These are phyloP conservation scores for Pseudomassariella vexata DNA, from an alignment of 2,329 filamentous ascomycete genomes.

Conservation along the genomic window DNA sequence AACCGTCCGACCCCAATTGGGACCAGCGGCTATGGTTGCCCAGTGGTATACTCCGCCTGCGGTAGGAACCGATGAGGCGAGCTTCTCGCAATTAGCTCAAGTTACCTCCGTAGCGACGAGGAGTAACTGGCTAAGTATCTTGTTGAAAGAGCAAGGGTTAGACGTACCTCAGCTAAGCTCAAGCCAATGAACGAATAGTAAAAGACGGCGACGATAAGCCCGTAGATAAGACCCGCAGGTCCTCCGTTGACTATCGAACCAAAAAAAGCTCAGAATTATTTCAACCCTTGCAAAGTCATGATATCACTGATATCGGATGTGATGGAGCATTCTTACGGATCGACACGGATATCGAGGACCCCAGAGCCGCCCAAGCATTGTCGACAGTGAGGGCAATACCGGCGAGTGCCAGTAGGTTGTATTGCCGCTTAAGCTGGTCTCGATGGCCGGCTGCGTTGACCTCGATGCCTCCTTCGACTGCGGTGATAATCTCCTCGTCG, in stretches of 20 bases:
- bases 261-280: conserved; percentile 1
- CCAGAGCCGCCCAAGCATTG: conserved; percentile 60
- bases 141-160: conserved; percentile 2
- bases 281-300: conserved; percentile 4
- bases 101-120: too few species aligned
- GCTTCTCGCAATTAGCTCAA: too few species aligned
- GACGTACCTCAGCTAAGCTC: conserved; percentile 27
- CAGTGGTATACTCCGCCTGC: conserved; percentile 57
- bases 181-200: conserved; percentile 37
- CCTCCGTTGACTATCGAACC: conserved; percentile 33
- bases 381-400: conserved; percentile 57
- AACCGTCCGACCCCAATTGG: conserved; percentile 44
- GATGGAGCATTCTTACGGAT: conserved; percentile 29
- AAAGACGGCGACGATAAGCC: conserved; percentile 34
- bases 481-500: conserved; percentile 27
- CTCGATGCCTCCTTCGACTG: conserved; percentile 31
- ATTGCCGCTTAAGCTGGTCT: conserved; percentile 59
- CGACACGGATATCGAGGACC: conserved; percentile 52
- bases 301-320: conserved; percentile 2
- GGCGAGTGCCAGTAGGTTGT: conserved; percentile 52
- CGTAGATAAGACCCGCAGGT: conserved; percentile 34
- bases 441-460: conserved; percentile 60
- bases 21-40: conserved; percentile 52
- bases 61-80: conserved; percentile 57
- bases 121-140: too few species aligned